Evolutionary conservation across 2,329 filamentous ascomycete species (phyloP).

Genomic region (Metarhizium album): DNA sequence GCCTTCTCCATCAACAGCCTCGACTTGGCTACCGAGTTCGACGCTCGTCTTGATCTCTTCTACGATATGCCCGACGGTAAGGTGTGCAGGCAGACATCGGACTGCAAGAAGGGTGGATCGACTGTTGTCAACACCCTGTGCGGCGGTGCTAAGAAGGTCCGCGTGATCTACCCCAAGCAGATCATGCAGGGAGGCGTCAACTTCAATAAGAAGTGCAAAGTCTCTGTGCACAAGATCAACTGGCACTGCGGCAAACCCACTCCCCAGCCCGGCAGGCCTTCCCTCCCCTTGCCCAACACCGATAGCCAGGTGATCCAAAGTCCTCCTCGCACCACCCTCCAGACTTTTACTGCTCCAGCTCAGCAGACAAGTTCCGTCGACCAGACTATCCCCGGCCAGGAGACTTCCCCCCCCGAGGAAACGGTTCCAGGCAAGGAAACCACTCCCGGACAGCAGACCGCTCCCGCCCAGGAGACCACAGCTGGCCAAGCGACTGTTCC

Average conservation of each 20-base stretch:
- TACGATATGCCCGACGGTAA: constrained; percentile 79
- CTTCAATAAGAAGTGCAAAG: constrained; percentile 48
- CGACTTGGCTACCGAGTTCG: constrained; percentile 62
- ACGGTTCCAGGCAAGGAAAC: too few relatives aligned
- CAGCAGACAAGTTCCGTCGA: too few relatives aligned
- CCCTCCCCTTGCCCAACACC: background rate
- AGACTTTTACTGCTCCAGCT: background rate
- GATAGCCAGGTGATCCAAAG: constrained; percentile 1
- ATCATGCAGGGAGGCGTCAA: constrained; percentile 28
- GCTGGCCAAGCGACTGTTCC: too few relatives aligned
- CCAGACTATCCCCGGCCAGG: background rate
- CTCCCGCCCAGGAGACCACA: too few relatives aligned
- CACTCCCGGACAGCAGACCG: too few relatives aligned
- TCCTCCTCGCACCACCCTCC: constrained; percentile 8
- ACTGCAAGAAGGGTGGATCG: constrained; percentile 57
- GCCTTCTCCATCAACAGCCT: constrained; percentile 66
- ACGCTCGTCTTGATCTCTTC: constrained; percentile 73
- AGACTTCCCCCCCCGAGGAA: too few relatives aligned
- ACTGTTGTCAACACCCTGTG: constrained; percentile 78
- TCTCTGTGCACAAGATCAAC: constrained; percentile 29
- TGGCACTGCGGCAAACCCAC: constrained; percentile 54
- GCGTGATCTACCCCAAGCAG: constrained; percentile 55
- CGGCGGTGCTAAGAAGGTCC: constrained; percentile 77
- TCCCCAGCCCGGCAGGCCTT: background rate
- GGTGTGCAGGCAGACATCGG: constrained; percentile 65